Evolutionary conservation across 768 basidiomycete genomes (phyloP).

Genomic region (Epithele typhae): DNA sequence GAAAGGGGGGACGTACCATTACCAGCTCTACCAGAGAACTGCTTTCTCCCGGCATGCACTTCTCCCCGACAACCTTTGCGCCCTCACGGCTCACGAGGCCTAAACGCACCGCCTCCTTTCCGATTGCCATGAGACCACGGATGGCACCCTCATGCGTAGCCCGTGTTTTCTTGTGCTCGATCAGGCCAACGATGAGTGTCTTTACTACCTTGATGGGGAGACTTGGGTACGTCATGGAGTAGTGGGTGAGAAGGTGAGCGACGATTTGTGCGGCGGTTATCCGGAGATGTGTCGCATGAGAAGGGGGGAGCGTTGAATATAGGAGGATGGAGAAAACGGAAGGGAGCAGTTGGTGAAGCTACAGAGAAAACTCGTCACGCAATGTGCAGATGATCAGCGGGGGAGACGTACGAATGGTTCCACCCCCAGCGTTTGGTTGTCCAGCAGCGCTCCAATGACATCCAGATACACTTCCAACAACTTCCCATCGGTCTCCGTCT

Average conservation of each 20-base stretch:
- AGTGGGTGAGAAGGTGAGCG: slow-evolving; percentile 73
- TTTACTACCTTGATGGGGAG: slow-evolving; percentile 90
- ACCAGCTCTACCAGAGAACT: slow-evolving; percentile 52
- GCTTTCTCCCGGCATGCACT: slow-evolving; percentile 45
- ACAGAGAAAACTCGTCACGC: not conserved
- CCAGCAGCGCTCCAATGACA: slow-evolving; percentile 78
- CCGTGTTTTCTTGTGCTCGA: slow-evolving; percentile 63
- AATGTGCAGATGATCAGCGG: not conserved
- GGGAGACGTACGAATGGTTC: slow-evolving; percentile 83
- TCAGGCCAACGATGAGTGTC: slow-evolving; percentile 83
- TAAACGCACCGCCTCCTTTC: slow-evolving; percentile 79
- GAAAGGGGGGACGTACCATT: slow-evolving; percentile 43
- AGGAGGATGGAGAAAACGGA: slow-evolving; percentile 89
- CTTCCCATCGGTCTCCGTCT: slow-evolving; percentile 62
- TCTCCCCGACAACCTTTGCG: slow-evolving; percentile 67
- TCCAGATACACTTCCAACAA: slow-evolving; percentile 80
- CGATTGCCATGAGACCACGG: slow-evolving; percentile 79
- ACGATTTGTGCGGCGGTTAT: slow-evolving; percentile 81
- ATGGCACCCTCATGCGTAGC: slow-evolving; percentile 90
- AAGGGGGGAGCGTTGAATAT: slow-evolving; percentile 75
- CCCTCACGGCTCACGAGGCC: slow-evolving; percentile 81
- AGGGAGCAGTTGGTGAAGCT: slow-evolving; percentile 96
- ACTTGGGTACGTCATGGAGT: slow-evolving; percentile 85
- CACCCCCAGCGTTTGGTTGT: slow-evolving; percentile 85
- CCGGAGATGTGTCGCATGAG: slow-evolving; percentile 69